Percentiles rank a stretch among this genome's conserved stretches.
Conservation (phyloP, 2,329 filamentous ascomycete species). For the Penicillium sp. region DNA sequence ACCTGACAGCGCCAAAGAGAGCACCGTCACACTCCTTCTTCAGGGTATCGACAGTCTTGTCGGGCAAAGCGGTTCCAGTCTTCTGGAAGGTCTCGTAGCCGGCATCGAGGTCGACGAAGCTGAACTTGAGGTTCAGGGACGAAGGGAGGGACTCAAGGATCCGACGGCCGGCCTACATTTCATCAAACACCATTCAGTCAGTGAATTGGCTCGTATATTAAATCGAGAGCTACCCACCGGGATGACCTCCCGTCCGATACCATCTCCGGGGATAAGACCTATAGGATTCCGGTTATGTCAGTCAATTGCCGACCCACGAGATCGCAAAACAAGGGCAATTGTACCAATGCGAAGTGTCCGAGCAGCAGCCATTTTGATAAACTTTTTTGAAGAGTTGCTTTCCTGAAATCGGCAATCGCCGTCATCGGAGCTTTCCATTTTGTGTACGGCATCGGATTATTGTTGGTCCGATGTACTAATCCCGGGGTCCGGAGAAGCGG, state of each 20-base stretch:
- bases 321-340: slow-evolving; percentile 28
- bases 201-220: slow-evolving; percentile 8
- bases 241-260: slow-evolving; percentile 98
- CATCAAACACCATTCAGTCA: slow-evolving; percentile 16
- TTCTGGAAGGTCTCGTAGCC: slow-evolving; percentile 92
- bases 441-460: slow-evolving; percentile 23
- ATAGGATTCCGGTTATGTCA: slow-evolving; percentile 18
- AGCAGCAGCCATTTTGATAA: slow-evolving; percentile 50
- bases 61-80: slow-evolving; percentile 83
- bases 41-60: slow-evolving; percentile 85
- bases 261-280: slow-evolving; percentile 97
- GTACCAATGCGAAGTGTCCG: slow-evolving; percentile 68
- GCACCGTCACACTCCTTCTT: slow-evolving; percentile 91
- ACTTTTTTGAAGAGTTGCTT: slow-evolving; percentile 20
- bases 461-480: slow-evolving; percentile 21
- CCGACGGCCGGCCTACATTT: slow-evolving; percentile 67
- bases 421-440: slow-evolving; percentile 34
- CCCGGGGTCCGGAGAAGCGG: slow-evolving; percentile 21
- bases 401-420: slow-evolving; percentile 25
- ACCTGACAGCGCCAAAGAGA: slow-evolving; percentile 90
- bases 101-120: slow-evolving; percentile 88
- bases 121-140: slow-evolving; percentile 91
- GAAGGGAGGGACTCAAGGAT: slow-evolving; percentile 88
- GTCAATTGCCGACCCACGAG: slow-evolving; percentile 1
- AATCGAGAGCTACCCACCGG: slow-evolving; percentile 54